Percentiles rank a stretch among this genome's conserved stretches.
Conservation (phyloP, 2,329 filamentous ascomycete genomes). For the Aspergillus ochraceus region DNA sequence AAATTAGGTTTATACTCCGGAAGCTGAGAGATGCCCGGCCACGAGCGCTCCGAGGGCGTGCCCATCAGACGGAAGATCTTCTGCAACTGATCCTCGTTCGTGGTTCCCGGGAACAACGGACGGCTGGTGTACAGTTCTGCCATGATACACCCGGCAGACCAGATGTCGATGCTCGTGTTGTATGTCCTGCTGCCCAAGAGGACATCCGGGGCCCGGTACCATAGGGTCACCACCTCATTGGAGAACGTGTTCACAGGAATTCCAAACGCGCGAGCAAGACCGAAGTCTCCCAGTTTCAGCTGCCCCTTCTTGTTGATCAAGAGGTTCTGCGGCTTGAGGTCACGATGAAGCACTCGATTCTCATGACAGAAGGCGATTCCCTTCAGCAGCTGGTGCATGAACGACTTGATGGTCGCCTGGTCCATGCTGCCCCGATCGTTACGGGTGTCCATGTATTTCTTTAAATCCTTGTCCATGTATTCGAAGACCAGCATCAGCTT, state of each 20-base stretch:
- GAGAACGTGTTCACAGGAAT: constrained; percentile 98
- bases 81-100: constrained; percentile 95
- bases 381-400: constrained; percentile 96
- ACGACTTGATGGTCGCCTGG: constrained; percentile 90
- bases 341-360: constrained; percentile 91
- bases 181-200: constrained; percentile 92
- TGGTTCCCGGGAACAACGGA: constrained; percentile 93
- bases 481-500: constrained; percentile 99
- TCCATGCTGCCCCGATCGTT: constrained; percentile 88
- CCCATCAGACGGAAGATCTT: constrained; percentile 99
- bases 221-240: constrained; percentile 95
- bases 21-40: constrained; percentile 92
- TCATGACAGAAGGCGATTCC: constrained; percentile 98
- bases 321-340: constrained; percentile 94
- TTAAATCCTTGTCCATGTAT: constrained; percentile 97
- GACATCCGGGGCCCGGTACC: constrained; percentile 96
- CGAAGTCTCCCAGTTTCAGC: constrained; percentile 92
- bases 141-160: constrained; percentile 99
- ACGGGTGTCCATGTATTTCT: constrained; percentile 96
- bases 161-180: constrained; percentile 99
- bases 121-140: constrained; percentile 98
- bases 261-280: constrained; percentile 88
- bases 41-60: constrained; percentile 89
- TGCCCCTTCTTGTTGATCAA: constrained; percentile 90
- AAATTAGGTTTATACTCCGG: constrained; percentile 98